phyloP scores from a whole-genome alignment of 139 green algal species.

The Haematococcus lacustris region DNA sequence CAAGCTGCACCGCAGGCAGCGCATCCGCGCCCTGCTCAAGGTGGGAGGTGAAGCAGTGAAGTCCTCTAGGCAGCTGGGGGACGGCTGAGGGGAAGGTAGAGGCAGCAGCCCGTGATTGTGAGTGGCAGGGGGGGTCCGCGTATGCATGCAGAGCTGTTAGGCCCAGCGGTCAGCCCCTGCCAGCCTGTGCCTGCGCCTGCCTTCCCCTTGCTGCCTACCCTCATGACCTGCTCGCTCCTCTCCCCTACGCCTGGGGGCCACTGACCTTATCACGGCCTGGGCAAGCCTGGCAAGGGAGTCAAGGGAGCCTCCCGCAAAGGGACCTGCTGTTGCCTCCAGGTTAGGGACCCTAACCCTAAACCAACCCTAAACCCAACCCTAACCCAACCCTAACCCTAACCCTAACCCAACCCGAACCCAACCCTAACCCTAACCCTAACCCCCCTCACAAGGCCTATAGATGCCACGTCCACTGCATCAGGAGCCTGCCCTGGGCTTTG shows the following conservation, averaged over 20 bases:
- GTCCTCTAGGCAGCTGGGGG: neutral
- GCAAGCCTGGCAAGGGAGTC: too few relatives aligned
- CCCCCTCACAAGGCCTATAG: neutral
- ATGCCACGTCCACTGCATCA: neutral
- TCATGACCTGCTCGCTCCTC: neutral
- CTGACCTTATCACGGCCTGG: too few relatives aligned
- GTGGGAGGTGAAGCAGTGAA: neutral
- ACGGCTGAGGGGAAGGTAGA: too few relatives aligned
- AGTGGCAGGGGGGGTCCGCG: too few relatives aligned
- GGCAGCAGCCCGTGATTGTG: too few relatives aligned
- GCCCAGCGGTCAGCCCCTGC: neutral
- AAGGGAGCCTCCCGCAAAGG: too few relatives aligned
- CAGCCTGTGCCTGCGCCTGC: neutral
- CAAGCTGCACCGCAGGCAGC: slow-evolving; percentile 6
- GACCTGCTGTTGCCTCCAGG: too few relatives aligned
- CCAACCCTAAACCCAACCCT: too few relatives aligned
- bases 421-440: neutral
- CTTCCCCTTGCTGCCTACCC: neutral
- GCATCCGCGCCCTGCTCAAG: slow-evolving; percentile 20
- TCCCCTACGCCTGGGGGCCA: too few relatives aligned
- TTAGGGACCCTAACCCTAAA: too few relatives aligned
- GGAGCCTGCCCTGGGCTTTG: neutral
- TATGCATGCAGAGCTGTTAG: neutral
- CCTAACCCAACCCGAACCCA: neutral
- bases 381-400: neutral